Evolutionary conservation across 495 filamentous ascomycete species (phyloP).

Genomic region (Penicillium alfredii): DNA sequence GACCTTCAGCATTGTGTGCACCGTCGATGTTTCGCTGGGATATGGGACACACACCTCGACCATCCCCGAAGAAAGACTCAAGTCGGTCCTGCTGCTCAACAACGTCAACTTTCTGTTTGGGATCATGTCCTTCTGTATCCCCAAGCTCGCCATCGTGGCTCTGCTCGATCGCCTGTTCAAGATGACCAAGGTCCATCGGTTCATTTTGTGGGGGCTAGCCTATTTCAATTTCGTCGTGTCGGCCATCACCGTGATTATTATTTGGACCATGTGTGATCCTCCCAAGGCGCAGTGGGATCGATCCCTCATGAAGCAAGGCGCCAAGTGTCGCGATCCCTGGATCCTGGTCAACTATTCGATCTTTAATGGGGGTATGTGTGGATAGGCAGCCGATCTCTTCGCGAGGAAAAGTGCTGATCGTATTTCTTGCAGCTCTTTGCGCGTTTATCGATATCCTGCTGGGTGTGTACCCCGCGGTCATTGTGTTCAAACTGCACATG

Average conservation of each 20-base stretch:
- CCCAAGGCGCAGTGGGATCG: constrained; percentile 37
- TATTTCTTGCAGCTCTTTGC: constrained; percentile 15
- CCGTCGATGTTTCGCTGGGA: constrained; percentile 16
- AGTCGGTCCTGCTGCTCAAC: constrained; percentile 23
- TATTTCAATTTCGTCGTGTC: constrained; percentile 12
- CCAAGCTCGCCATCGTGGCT: constrained; percentile 37
- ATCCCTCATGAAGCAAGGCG: constrained; percentile 19
- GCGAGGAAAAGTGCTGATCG: neutral
- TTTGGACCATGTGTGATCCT: constrained; percentile 40
- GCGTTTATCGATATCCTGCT: constrained; percentile 44
- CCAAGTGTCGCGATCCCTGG: constrained; percentile 26
- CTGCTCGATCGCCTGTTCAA: constrained; percentile 35
- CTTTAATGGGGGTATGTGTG: constrained; percentile 23
- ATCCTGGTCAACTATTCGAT: constrained; percentile 35
- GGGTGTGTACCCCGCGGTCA: constrained; percentile 40
- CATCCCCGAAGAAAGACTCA: constrained; percentile 2
- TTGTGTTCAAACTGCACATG: constrained; percentile 41
- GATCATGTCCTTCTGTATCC: constrained; percentile 35
- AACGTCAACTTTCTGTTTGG: constrained; percentile 33
- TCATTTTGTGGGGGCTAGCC: constrained; percentile 30
- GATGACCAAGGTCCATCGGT: constrained; percentile 18
- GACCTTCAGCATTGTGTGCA: too few relatives aligned
- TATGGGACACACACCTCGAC: constrained; percentile 17
- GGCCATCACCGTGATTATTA: constrained; percentile 20
- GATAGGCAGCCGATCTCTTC: neutral